Percentiles rank a stretch among this genome's conserved stretches.
Conservation (phyloP, 2,329 filamentous ascomycete species). For the Passalora sequoiae region DNA sequence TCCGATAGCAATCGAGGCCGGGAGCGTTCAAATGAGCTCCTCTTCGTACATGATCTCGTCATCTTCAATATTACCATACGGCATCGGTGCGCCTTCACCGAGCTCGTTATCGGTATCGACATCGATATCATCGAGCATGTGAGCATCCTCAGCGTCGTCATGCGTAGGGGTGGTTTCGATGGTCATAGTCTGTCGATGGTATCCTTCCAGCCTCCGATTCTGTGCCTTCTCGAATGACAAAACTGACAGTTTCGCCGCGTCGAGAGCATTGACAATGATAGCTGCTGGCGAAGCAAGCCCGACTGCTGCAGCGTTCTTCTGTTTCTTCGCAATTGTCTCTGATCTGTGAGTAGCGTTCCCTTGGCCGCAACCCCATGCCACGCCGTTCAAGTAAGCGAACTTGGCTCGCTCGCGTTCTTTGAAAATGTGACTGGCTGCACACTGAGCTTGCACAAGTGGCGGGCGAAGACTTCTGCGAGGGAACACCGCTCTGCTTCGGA, state of each 20-base stretch:
- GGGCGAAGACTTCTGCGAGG: constrained; percentile 7
- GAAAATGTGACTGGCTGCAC: not conserved
- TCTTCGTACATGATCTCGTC: not conserved
- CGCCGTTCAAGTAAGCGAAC: constrained; percentile 14
- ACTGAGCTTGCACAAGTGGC: constrained; percentile 1
- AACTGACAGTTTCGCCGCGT: constrained; percentile 4
- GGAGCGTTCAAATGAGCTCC: no score
- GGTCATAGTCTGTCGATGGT: constrained; percentile 47
- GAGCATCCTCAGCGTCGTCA: constrained; percentile 47
- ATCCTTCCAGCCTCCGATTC: not conserved
- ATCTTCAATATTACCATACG: not conserved
- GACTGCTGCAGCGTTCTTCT: constrained; percentile 5
- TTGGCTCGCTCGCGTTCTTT: constrained; percentile 8
- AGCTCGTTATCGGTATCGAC: not conserved
- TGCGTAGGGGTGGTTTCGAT: constrained; percentile 28
- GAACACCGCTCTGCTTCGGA: constrained; percentile 5
- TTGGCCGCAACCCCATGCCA: constrained; percentile 8
- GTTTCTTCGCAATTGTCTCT: constrained; percentile 4
- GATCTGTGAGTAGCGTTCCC: constrained; percentile 9
- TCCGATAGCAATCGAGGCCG: no score
- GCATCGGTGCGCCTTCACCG: not conserved
- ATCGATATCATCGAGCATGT: constrained; percentile 54
- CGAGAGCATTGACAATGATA: constrained; percentile 11
- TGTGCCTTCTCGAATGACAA: constrained; percentile 1
- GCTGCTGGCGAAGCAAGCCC: constrained; percentile 11